Evolutionary conservation across 1,284 basidiomycete species (phyloP).

Genomic region (Fistulina hepatica): DNA sequence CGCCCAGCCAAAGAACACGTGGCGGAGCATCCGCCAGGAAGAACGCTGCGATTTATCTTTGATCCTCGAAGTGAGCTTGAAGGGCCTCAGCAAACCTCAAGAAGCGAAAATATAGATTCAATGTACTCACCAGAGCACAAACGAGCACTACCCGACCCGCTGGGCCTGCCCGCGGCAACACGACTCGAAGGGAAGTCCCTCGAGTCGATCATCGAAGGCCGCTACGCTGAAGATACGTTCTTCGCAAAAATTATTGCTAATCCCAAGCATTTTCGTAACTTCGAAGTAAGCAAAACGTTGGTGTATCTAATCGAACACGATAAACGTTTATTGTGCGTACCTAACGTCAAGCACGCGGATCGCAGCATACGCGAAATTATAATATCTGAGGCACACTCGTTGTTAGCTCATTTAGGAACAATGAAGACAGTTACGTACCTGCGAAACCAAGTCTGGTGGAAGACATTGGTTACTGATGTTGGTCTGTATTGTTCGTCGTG

Average conservation of each 20-base stretch:
- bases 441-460: constrained; percentile 26
- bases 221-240: constrained; percentile 19
- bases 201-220: constrained; percentile 5
- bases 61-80: no score
- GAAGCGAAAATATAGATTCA: no score
- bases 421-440: constrained; percentile 24
- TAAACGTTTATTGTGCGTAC: constrained; percentile 24
- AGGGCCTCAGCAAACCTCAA: constrained; percentile 18
- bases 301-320: constrained; percentile 17
- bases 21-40: constrained; percentile 7
- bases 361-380: constrained; percentile 23
- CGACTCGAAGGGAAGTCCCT: no score
- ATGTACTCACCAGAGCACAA: no score
- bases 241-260: constrained; percentile 18
- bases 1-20: constrained; percentile 8
- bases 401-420: constrained; percentile 32
- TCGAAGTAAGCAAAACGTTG: constrained; percentile 17
- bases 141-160: neutral
- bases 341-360: constrained; percentile 13
- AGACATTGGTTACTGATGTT: constrained; percentile 19
- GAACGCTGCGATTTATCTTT: constrained; percentile 14
- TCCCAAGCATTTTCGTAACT: constrained; percentile 20
- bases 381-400: constrained; percentile 26
- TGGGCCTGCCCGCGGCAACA: no score
- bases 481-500: constrained; percentile 26